Percentiles rank a stretch among this genome's conserved stretches.
Evolutionary conservation across 2,329 filamentous ascomycete species (phyloP).

Genomic region (Talaromyces amestolkiae): DNA sequence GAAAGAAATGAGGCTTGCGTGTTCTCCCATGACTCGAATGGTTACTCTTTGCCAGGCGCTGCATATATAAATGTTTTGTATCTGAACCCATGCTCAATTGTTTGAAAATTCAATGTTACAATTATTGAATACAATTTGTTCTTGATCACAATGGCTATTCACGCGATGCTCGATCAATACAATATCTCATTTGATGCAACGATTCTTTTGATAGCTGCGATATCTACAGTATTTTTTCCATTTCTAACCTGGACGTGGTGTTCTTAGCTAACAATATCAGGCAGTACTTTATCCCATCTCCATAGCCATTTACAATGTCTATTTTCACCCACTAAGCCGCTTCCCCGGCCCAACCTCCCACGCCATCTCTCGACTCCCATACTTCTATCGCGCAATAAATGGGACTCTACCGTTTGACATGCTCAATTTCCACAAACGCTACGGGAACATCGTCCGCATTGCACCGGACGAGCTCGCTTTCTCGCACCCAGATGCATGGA

Average conservation of each 20-base stretch:
- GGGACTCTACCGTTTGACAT: conserved; percentile 26
- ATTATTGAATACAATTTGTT: not conserved
- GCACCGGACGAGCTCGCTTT: conserved; percentile 30
- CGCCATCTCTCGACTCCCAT: conserved; percentile 22
- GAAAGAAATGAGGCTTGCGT: not conserved
- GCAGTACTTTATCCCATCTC: conserved; percentile 3
- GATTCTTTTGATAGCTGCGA: not conserved
- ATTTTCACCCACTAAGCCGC: conserved; percentile 26
- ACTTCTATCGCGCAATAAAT: conserved; percentile 14
- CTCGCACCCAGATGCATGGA: conserved; percentile 27
- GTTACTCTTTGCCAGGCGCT: not conserved
- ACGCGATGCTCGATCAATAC: not conserved
- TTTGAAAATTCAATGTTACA: not conserved
- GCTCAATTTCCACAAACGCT: conserved; percentile 27
- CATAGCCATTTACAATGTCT: conserved; percentile 24
- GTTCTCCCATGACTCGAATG: not conserved
- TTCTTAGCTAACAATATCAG: not conserved
- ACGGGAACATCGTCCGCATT: conserved; percentile 32
- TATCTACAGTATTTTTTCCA: not conserved
- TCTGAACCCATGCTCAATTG: not conserved
- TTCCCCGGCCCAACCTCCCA: conserved; percentile 25
- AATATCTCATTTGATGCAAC: not conserved
- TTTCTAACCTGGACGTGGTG: not conserved
- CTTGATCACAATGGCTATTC: not conserved
- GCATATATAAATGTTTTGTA: not conserved